Evolutionary conservation across 164 flowering plant genomes (phyloP), one percentile per base, ranked within the genome.

Genomic region (Stephania japonica): DNA sequence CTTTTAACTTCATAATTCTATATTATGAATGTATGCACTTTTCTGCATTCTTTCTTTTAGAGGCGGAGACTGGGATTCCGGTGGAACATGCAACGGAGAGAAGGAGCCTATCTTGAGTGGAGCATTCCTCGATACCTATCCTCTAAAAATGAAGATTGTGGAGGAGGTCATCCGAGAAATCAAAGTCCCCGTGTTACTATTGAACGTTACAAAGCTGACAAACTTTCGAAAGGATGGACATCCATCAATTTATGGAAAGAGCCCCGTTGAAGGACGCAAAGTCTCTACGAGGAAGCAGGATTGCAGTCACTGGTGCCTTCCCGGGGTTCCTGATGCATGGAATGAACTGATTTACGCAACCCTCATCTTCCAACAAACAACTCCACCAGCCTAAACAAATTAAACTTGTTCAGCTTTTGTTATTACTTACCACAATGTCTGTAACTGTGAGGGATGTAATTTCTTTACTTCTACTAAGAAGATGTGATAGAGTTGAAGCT

Each of bases 61-160:
- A 79, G 99, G 97, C 49, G 99, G 99, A 75, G 98, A 95, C 69
- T 95, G 99, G 99, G 96, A 95, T 75, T 91, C 98, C 7, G 99
- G 99, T 1, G 99, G 99, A 38, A 73, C 92, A 5, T 95, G 99
- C 76, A 89, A 87, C 64, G 94, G 96, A 9, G 99, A 92, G 79
- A 87, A 75, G 2, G 90, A 84, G 42, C 98, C 98, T 23, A 82
- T 90, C 61, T 53, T 68, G 44, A 81, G 71, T 1, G 99, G 96
- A 16, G 43, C 86, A 6, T 81, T 87, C 78, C 81, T 92, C 4
- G 83, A 90, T n/a, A 83, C 24, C 77, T 92, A 91, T 73, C 99
- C 99, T 53, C 49, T 70, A 73, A 92, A 92, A 74, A 92, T 95
- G 99, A 88, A 81, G 82, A 88, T 92, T 59, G 87, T 91, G 44